Percentiles rank a stretch among this genome's conserved stretches.
Conservation (phyloP, 768 basidiomycete species). For the Tylopilus cervinicoccineus region DNA sequence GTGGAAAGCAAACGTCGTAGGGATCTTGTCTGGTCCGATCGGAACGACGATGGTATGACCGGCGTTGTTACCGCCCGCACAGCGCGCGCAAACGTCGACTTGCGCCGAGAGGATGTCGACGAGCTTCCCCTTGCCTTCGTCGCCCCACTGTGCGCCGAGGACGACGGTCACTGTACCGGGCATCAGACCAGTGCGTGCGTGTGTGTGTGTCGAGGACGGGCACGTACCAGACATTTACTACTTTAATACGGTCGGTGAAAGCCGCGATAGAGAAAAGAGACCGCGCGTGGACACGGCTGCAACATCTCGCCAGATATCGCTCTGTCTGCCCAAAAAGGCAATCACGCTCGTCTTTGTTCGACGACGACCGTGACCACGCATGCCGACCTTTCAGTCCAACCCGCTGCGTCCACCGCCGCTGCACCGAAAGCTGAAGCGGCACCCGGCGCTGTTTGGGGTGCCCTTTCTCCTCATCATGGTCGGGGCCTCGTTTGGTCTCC, state of each 20-base stretch:
- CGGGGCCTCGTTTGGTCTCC: slow-evolving; percentile 78
- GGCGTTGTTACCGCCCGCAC: slow-evolving; percentile 98
- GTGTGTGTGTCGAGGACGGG: not conserved
- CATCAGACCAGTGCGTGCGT: slow-evolving; percentile 8
- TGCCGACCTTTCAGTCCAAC: slow-evolving; percentile 51
- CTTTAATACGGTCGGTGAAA: slow-evolving; percentile 3
- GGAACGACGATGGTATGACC: slow-evolving; percentile 96
- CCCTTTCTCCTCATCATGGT: slow-evolving; percentile 88
- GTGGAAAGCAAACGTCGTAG: slow-evolving; percentile 93
- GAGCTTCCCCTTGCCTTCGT: slow-evolving; percentile 93
- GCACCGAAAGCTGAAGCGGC: slow-evolving; percentile 44
- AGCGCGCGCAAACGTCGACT: slow-evolving; percentile 89
- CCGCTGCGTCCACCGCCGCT: slow-evolving; percentile 25
- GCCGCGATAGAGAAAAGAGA: slow-evolving; percentile 8
- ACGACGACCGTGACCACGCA: slow-evolving; percentile 15
- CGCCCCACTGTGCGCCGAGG: slow-evolving; percentile 88
- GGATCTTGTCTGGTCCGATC: slow-evolving; percentile 58
- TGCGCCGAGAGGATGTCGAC: slow-evolving; percentile 93
- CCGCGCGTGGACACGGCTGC: slow-evolving; percentile 1
- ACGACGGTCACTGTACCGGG: slow-evolving; percentile 57
- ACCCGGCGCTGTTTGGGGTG: slow-evolving; percentile 77
- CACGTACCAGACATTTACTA: slow-evolving; percentile 23
- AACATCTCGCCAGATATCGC: not conserved
- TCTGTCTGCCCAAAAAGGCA: slow-evolving; percentile 21
- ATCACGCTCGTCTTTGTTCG: not conserved